Evolutionary conservation across 441 rosid genomes (phyloP), one percentile per base, ranked within the genome.

Genomic region (Populus hybrid): DNA sequence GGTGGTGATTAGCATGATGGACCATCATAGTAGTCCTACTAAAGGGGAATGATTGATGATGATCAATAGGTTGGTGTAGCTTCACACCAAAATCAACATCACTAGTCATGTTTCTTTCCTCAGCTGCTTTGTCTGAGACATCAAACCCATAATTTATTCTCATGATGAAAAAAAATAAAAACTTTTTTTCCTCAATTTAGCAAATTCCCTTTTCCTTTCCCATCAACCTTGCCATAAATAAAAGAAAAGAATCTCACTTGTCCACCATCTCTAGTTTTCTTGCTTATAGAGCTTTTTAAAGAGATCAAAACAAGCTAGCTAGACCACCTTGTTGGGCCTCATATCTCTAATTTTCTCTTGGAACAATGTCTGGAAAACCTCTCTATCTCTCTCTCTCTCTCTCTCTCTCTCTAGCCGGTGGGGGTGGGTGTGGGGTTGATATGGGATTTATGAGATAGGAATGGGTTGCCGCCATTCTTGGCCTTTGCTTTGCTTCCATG

Each of bases 401-500:
- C n/a, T n/a, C n/a, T n/a, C n/a, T n/a, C 28, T 28, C 28, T 28
- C 28, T 28, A 28, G 28, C 3, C 0, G 28, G 28, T 28, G 28
- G n/a, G n/a, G n/a, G 26, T 26, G 26, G 26, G 26, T 26, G n/a
- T n/a, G n/a, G 28, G 28, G 28, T 28, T 28, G 28, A 28, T 2
- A 28, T 28, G 28, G 28, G 28, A 28, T 28, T 28, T 28, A 28
- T 28, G 28, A 28, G 28, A 28, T 28, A 28, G 28, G 28, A 28
- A 28, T 28, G 28, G 28, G 28, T 28, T 28, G 89, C 91, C 90
- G 89, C 92, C 91, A 84, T 83, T 83, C 77, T 78, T 76, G 82
- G 77, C 90, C 85, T 85, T 74, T 82, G 84, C 73, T 75, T 79
- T 90, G 94, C 91, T 86, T 89, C 97, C 94, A 86, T 91, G 88